Evolutionary conservation across 2,329 filamentous ascomycete species (phyloP).

Genomic region (Esteya vermicola): DNA sequence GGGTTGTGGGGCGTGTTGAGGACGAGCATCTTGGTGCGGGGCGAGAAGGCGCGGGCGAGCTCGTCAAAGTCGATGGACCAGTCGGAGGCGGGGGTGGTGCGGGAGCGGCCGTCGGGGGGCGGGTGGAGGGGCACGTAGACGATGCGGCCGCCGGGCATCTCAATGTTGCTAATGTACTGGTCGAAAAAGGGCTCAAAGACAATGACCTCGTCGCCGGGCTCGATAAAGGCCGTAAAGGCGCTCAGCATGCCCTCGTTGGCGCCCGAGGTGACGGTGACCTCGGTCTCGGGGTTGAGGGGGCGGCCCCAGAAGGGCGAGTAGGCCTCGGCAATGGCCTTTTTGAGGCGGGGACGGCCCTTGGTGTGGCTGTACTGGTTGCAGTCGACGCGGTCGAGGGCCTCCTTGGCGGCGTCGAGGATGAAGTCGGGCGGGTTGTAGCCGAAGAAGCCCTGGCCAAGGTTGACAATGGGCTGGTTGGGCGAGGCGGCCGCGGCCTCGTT

Average conservation of each 20-base stretch:
- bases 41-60: constrained; percentile 67
- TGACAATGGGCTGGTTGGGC: constrained; percentile 36
- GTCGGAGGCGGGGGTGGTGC: constrained; percentile 72
- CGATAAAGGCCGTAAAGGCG: constrained; percentile 95
- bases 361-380: constrained; percentile 99
- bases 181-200: constrained; percentile 98
- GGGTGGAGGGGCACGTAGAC: constrained; percentile 93
- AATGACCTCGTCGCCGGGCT: constrained; percentile 90
- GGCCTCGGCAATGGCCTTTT: constrained; percentile 82
- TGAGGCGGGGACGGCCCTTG: constrained; percentile 79
- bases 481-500: constrained; percentile 37
- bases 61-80: constrained; percentile 80
- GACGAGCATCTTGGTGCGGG: constrained; percentile 92
- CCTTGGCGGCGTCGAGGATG: constrained; percentile 81
- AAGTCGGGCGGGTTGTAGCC: constrained; percentile 92
- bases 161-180: constrained; percentile 97
- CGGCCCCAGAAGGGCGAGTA: constrained; percentile 85
- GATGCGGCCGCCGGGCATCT: constrained; percentile 92
- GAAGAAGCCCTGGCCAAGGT: constrained; percentile 53
- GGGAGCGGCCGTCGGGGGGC: constrained; percentile 61
- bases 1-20: constrained; percentile 82
- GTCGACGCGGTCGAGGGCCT: constrained; percentile 77
- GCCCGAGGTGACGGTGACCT: constrained; percentile 88
- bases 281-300: constrained; percentile 70
- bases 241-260: constrained; percentile 91